These are phyloP conservation scores for Paramarasmius palmivorus DNA, from an alignment of 1,284 basidiomycete species.

Conservation along the genomic window DNA sequence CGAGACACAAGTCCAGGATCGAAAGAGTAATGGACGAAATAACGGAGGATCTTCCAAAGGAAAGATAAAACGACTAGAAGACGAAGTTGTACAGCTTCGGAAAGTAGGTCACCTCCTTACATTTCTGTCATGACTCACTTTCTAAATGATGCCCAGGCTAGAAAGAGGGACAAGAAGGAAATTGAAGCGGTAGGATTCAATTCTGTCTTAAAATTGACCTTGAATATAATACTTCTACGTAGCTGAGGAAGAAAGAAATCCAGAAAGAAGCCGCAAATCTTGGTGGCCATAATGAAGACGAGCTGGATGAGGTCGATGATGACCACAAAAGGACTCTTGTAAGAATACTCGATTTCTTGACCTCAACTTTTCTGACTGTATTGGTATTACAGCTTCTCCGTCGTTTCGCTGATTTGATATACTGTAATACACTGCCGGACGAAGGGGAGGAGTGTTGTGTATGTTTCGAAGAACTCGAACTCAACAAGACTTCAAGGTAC, in stretches of 20 bases:
- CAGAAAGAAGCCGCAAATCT: slow-evolving; percentile 38
- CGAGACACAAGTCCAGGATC: neutral
- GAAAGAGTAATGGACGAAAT: neutral
- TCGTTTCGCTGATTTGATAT: slow-evolving; percentile 39
- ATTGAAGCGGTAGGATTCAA: neutral
- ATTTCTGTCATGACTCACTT: no score
- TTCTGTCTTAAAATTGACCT: neutral
- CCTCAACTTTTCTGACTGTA: neutral
- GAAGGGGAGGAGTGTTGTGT: slow-evolving; percentile 42
- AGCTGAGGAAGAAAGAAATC: slow-evolving; percentile 39
- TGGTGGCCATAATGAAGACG: neutral
- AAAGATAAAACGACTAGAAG: slow-evolving; percentile 16
- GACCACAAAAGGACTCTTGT: slow-evolving; percentile 44
- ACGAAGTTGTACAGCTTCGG: slow-evolving; percentile 16
- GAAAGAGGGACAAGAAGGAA: slow-evolving; percentile 1
- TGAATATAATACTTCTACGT: neutral
- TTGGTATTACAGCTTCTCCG: slow-evolving; percentile 43
- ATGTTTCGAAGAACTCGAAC: slow-evolving; percentile 39
- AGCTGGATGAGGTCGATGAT: slow-evolving; percentile 28
- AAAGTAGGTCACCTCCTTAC: no score
- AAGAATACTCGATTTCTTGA: slow-evolving; percentile 2
- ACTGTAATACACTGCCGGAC: slow-evolving; percentile 39
- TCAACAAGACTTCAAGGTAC: slow-evolving; percentile 37
- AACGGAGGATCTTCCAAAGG: neutral
- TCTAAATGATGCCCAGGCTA: neutral